Conservation (phyloP, 768 basidiomycete species). For the Sporobolomyces roseus region DNA sequence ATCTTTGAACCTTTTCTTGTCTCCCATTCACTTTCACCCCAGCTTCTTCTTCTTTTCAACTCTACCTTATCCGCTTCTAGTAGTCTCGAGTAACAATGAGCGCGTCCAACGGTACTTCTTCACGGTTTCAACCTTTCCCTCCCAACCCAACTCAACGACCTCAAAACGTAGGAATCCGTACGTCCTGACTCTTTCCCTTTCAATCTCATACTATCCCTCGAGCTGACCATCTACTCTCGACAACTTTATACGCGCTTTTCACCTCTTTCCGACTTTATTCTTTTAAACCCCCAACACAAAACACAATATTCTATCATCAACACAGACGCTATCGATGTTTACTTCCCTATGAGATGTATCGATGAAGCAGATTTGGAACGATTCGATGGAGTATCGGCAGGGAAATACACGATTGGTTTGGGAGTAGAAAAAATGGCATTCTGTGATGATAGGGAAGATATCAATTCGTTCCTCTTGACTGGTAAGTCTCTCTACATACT, state of each 20-base stretch:
- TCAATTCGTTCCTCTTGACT: conserved; percentile 94
- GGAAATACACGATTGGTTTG: conserved; percentile 98
- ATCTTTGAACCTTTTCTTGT: background rate
- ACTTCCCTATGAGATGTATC: conserved; percentile 84
- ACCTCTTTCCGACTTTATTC: background rate
- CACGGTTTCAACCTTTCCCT: conserved; percentile 25
- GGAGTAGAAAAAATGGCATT: conserved; percentile 98
- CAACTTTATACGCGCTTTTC: too few relatives aligned
- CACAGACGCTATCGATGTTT: conserved; percentile 71
- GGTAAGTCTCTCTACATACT: conserved; percentile 55
- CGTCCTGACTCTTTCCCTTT: conserved; percentile 23
- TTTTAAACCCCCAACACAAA: background rate
- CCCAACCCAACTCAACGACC: conserved; percentile 56
- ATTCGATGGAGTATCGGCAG: conserved; percentile 87
- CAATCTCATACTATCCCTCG: background rate
- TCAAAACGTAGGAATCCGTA: conserved; percentile 85
- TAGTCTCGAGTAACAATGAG: background rate
- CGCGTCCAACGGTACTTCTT: conserved; percentile 19
- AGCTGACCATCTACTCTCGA: background rate
- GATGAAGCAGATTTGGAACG: conserved; percentile 90
- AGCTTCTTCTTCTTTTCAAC: background rate
- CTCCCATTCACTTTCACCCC: background rate
- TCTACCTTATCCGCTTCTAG: background rate
- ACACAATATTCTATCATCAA: background rate
- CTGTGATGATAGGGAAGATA: conserved; percentile 97